Conservation (phyloP, 352 stramenopile species). For the Globisporangium spiculum region DNA sequence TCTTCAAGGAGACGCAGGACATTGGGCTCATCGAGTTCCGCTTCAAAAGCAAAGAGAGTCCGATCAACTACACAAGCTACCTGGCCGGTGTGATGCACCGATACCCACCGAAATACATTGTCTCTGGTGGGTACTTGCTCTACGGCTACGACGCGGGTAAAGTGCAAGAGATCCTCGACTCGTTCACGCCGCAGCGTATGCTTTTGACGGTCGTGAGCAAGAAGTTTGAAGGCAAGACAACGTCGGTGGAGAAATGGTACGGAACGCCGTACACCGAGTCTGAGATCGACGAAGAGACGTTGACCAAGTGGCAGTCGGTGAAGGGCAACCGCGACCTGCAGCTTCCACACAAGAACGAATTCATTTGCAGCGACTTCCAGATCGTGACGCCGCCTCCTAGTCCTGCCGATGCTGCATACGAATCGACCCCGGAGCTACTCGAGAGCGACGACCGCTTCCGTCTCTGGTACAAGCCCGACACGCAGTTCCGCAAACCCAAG, state of each 20-base stretch:
- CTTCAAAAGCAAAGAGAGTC: constrained; percentile 80
- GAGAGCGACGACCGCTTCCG: constrained; percentile 46
- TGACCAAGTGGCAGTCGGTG: constrained; percentile 39
- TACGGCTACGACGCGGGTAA: constrained; percentile 62
- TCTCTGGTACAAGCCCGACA: constrained; percentile 87
- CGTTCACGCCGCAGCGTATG: constrained; percentile 50
- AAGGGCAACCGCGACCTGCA: constrained; percentile 33
- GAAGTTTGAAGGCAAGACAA: constrained; percentile 51
- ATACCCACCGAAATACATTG: constrained; percentile 55
- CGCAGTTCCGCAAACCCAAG: constrained; percentile 90
- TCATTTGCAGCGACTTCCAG: constrained; percentile 74
- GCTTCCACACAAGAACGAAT: constrained; percentile 66
- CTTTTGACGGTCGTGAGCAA: constrained; percentile 70
- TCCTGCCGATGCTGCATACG: constrained; percentile 4
- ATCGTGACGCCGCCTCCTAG: constrained; percentile 33
- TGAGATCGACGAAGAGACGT: constrained; percentile 26
- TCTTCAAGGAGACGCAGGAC: constrained; percentile 65
- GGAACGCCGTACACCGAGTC: constrained; percentile 54
- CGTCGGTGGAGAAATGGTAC: constrained; percentile 63
- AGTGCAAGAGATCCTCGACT: constrained; percentile 48
- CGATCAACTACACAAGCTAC: constrained; percentile 68
- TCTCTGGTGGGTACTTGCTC: constrained; percentile 58
- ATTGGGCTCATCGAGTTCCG: constrained; percentile 57
- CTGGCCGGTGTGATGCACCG: constrained; percentile 67
- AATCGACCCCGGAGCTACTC: constrained; percentile 7